These are phyloP conservation scores for Phytopythium ostracodes DNA, from an alignment of 352 stramenopile species.

Conservation along the genomic window DNA sequence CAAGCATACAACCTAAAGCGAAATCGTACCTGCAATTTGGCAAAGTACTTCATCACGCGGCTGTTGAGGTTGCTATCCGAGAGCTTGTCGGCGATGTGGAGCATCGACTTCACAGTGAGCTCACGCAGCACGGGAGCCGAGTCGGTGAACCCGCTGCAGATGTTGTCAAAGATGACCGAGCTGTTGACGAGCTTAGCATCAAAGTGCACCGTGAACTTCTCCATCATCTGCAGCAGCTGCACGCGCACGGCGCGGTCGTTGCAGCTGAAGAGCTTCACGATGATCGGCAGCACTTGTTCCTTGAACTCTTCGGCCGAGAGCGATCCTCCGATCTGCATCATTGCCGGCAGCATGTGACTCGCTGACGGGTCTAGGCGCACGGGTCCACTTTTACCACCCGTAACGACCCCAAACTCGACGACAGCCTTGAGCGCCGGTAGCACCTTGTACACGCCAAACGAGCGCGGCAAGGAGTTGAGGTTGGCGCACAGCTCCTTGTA, in stretches of 20 bases:
- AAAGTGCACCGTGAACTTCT: conserved; percentile 86
- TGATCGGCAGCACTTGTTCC: conserved; percentile 81
- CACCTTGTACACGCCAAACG: conserved; percentile 85
- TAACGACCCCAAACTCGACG: conserved; percentile 71
- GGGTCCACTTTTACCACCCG: conserved; percentile 47
- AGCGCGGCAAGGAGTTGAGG: conserved; percentile 54
- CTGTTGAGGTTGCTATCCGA: conserved; percentile 90
- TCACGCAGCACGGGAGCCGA: conserved; percentile 84
- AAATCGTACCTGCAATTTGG: conserved; percentile 77
- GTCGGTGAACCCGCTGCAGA: conserved; percentile 91
- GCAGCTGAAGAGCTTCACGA: conserved; percentile 89
- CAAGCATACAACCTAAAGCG: not conserved
- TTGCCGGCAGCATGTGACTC: conserved; percentile 84
- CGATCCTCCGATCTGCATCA: conserved; percentile 82
- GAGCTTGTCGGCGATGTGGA: conserved; percentile 89
- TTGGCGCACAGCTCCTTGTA: conserved; percentile 91
- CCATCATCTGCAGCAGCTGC: conserved; percentile 91
- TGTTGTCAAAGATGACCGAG: conserved; percentile 86
- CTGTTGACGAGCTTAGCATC: conserved; percentile 91
- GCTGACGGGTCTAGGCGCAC: conserved; percentile 82
- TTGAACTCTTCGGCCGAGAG: conserved; percentile 83
- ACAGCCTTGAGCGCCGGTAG: conserved; percentile 78
- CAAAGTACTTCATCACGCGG: conserved; percentile 91
- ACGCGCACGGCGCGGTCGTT: conserved; percentile 89
- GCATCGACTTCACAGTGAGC: conserved; percentile 91